Evolutionary conservation across 257 asterid genomes (phyloP), one percentile per base, ranked within the genome.

Genomic region (Przewalskia tangutica): DNA sequence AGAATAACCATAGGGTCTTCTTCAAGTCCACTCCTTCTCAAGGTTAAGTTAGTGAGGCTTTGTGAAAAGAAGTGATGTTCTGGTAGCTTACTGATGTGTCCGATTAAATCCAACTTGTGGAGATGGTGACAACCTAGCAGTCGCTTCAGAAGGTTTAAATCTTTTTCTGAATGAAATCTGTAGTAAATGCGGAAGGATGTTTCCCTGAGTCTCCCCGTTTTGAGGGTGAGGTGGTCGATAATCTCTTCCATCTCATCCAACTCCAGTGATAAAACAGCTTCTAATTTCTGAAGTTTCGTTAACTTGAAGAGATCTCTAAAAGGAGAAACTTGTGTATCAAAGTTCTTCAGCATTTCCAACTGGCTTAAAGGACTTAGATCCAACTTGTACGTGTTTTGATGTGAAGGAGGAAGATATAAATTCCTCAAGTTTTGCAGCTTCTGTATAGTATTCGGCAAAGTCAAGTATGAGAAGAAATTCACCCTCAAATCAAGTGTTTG

Each of bases 371-470:
- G 83, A 77, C 79, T 58, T 36, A 90, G 83, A 84, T 80, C 84
- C 88, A 90, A 76, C 67, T 84, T 89, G 44, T 85, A 78, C 36
- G 77, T 50, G 32, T 84, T 51, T 10, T 55, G 77, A 76, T 90
- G 94, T 4, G 86, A 76, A 38, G 90, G 92, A 23, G 92, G 94
- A 81, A 90, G 92, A 84, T 90, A 89, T 53, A 90, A 81, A 82
- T 90, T 84, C 78, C 85, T 88, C 84, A 90, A 82, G 67, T 82
- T 83, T 18, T 38, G 81, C 87, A 90, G 82, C 86, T 89, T 90
- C 85, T 84, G 81, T 59, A 89, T 65, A 56, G 88, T 91, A 76
- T 88, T 84, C 5, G 92, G 94, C 27, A 90, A 84, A 59, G 85
- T 83, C 81, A 90, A 77, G 85, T 80, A 66, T 54, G 88, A 84